A percentile compares a stretch with the other conserved stretches of the same genome.
These are phyloP conservation scores for Phytophthora meadii DNA, from an alignment of 352 stramenopile species.

Conservation along the genomic window DNA sequence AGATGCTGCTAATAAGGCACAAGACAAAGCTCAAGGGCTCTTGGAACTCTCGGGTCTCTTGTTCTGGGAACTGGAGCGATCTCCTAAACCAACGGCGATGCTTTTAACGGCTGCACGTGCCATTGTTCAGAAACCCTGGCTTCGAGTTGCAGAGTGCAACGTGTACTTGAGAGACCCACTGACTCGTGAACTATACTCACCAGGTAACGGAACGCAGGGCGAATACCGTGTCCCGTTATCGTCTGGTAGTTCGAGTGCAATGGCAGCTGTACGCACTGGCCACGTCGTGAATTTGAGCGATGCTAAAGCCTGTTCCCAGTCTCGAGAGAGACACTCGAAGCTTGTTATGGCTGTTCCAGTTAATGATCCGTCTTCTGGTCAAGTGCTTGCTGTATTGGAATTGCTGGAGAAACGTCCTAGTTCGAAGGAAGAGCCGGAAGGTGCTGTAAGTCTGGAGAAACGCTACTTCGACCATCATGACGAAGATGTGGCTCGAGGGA, in stretches of 20 bases:
- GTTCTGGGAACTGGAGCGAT: conserved; percentile 69
- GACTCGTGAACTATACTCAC: conserved; percentile 62
- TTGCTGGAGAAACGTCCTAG: conserved; percentile 58
- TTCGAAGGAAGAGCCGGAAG: neutral
- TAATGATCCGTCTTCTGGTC: conserved; percentile 64
- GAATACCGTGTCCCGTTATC: conserved; percentile 62
- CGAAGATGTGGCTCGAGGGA: conserved; percentile 65
- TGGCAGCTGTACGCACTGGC: conserved; percentile 66
- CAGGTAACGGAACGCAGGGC: conserved; percentile 46
- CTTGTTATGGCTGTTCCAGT: conserved; percentile 86
- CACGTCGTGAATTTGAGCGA: conserved; percentile 84
- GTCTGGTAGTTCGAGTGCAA: conserved; percentile 52
- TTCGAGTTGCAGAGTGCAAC: conserved; percentile 50
- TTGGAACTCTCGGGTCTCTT: conserved; percentile 71
- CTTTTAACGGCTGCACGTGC: conserved; percentile 40
- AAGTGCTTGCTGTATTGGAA: conserved; percentile 72
- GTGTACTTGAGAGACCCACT: conserved; percentile 74
- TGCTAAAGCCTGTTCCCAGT: conserved; percentile 42
- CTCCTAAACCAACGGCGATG: conserved; percentile 65
- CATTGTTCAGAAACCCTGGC: conserved; percentile 33
- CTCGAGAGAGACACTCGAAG: conserved; percentile 32
- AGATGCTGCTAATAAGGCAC: conserved; percentile 58
- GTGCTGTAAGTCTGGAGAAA: conserved; percentile 41
- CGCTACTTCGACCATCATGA: conserved; percentile 78
- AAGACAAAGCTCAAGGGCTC: conserved; percentile 72